Percentiles rank a stretch among this genome's conserved stretches.
Evolutionary conservation across 2,329 filamentous ascomycete species (phyloP).

Genomic region (Mycogone perniciosa): DNA sequence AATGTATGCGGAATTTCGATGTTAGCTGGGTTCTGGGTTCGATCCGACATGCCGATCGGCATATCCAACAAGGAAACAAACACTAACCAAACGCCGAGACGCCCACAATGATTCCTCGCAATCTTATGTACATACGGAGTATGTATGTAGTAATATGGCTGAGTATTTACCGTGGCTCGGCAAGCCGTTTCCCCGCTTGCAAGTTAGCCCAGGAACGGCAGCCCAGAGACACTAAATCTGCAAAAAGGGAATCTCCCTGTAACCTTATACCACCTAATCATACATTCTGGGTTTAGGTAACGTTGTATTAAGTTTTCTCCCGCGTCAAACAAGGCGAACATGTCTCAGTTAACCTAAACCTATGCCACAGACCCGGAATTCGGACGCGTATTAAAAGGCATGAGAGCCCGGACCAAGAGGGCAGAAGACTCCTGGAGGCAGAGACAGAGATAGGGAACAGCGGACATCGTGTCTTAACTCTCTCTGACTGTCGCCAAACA

Average conservation of each 20-base stretch:
- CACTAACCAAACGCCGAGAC: too few relatives aligned
- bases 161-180: not conserved
- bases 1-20: too few relatives aligned
- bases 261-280: not conserved
- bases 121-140: too few relatives aligned
- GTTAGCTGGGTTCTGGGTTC: too few relatives aligned
- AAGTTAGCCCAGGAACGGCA: too few relatives aligned
- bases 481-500: conserved; percentile 2
- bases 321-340: not conserved
- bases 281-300: conserved; percentile 6
- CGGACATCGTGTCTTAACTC: not conserved
- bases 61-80: too few relatives aligned
- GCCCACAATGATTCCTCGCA: too few relatives aligned
- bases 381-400: not conserved
- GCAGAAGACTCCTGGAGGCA: not conserved
- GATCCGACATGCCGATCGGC: too few relatives aligned
- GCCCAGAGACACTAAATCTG: too few relatives aligned
- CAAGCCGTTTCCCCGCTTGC: not conserved
- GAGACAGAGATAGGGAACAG: not conserved
- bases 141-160: conserved; percentile 3
- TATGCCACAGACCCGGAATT: not conserved
- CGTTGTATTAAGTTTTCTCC: conserved; percentile 6
- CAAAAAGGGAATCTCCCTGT: not conserved
- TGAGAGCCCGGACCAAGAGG: not conserved
- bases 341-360: too few relatives aligned